Conservation (phyloP, 225 moss, liverwort and hornwort genomes). For the Climacium dendroides region DNA sequence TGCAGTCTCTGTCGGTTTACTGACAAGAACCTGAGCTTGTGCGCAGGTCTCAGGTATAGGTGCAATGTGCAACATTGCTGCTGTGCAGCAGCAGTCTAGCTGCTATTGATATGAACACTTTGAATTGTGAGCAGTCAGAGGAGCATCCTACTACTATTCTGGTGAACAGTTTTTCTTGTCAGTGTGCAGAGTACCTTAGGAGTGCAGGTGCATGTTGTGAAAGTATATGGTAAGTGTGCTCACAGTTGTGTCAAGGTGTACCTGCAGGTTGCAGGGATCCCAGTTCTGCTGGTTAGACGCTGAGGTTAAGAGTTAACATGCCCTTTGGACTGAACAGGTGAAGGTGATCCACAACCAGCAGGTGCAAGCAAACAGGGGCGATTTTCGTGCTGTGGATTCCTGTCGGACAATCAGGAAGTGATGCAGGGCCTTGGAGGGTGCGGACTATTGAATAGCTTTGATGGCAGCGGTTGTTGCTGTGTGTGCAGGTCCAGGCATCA, state of each 20-base stretch:
- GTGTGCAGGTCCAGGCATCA: conserved; percentile 87
- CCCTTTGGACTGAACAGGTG: conserved; percentile 99
- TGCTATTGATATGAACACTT: conserved; percentile 97
- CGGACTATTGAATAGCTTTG: conserved; percentile 44
- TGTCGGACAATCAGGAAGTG: conserved; percentile 7
- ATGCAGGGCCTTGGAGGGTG: conserved; percentile 41
- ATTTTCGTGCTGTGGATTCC: conserved; percentile 11
- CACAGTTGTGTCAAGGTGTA: conserved; percentile 93
- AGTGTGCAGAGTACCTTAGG: conserved; percentile 62
- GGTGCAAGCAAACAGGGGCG: conserved; percentile 67
- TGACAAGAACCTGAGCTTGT: conserved; percentile 99
- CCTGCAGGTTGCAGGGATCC: conserved; percentile 99
- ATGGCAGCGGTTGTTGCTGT: conserved; percentile 81
- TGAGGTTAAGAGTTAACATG: conserved; percentile 90
- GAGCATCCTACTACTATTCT: conserved; percentile 93
- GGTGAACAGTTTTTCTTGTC: conserved; percentile 68
- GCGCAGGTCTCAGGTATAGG: conserved; percentile 99
- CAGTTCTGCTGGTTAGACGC: conserved; percentile 63
- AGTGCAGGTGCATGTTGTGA: conserved; percentile 56
- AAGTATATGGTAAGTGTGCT: conserved; percentile 66
- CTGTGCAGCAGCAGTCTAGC: conserved; percentile 99
- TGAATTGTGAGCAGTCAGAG: conserved; percentile 96
- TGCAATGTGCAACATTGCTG: conserved; percentile 97
- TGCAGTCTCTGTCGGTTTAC: conserved; percentile 77
- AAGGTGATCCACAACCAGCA: conserved; percentile 96